Conservation (phyloP, 805 yeast species). For the Scheffersomyces stipitis region DNA sequence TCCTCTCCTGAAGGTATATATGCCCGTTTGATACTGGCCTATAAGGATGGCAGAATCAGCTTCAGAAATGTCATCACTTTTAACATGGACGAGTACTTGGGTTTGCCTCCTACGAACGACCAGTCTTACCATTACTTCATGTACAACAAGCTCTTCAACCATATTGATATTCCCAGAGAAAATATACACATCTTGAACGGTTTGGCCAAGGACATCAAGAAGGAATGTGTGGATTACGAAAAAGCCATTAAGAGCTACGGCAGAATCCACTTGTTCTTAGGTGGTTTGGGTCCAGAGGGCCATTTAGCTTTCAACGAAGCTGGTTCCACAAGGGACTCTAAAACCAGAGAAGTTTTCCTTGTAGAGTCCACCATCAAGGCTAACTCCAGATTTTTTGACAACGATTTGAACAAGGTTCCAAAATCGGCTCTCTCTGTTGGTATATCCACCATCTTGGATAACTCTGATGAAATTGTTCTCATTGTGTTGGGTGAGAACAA, state of each 20-base stretch:
- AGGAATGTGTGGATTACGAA: conserved; percentile 51
- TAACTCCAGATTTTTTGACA: conserved; percentile 52
- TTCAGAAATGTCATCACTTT: conserved; percentile 57
- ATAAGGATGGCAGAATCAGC: conserved; percentile 41
- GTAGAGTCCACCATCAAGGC: conserved; percentile 53
- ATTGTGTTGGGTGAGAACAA: conserved; percentile 52
- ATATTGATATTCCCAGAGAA: conserved; percentile 50
- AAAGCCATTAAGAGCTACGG: conserved; percentile 47
- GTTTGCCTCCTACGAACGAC: conserved; percentile 44
- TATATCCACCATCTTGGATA: conserved; percentile 55
- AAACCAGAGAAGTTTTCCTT: conserved; percentile 47
- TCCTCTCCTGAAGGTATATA: conserved; percentile 61
- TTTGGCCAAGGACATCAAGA: conserved; percentile 42
- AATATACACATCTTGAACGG: conserved; percentile 59
- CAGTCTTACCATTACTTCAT: conserved; percentile 61
- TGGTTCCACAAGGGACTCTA: conserved; percentile 47
- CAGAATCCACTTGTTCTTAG: conserved; percentile 52
- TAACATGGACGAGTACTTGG: conserved; percentile 63
- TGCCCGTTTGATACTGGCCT: conserved; percentile 42
- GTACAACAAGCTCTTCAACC: conserved; percentile 55
- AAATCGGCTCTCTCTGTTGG: conserved; percentile 54
- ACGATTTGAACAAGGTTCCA: conserved; percentile 50
- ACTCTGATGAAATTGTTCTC: conserved; percentile 51
- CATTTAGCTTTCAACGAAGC: conserved; percentile 62
- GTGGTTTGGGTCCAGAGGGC: conserved; percentile 63